A percentile compares a stretch with the other conserved stretches of the same genome.
Conservation (phyloP, 2,329 filamentous ascomycete species). For the Fusarium continuum region DNA sequence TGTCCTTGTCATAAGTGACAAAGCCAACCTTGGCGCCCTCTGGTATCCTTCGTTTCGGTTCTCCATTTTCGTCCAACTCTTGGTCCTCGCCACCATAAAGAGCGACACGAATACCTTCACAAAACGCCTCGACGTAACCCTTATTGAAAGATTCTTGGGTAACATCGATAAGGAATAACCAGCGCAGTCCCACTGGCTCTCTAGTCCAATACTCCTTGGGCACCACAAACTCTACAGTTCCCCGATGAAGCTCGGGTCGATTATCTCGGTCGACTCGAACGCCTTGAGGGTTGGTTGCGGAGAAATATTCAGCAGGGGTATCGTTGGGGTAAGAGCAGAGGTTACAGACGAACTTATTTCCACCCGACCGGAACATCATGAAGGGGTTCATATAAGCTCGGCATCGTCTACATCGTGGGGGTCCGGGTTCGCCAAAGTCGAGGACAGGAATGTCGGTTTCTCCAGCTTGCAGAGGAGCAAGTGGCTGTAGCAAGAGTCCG, state of each 20-base stretch:
- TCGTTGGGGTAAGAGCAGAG: conserved; percentile 98
- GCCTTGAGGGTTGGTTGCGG: conserved; percentile 86
- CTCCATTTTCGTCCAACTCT: conserved; percentile 60
- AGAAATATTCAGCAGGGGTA: conserved; percentile 90
- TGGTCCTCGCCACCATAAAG: conserved; percentile 77
- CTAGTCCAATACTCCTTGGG: conserved; percentile 99
- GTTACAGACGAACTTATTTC: conserved; percentile 97
- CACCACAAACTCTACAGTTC: conserved; percentile 95
- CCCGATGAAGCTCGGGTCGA: conserved; percentile 86
- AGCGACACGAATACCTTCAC: conserved; percentile 84
- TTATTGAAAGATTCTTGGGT: conserved; percentile 91
- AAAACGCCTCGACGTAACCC: conserved; percentile 89
- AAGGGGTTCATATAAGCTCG: conserved; percentile 98
- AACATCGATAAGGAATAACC: conserved; percentile 92
- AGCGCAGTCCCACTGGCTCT: conserved; percentile 86
- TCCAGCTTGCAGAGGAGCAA: conserved; percentile 83
- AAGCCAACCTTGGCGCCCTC: conserved; percentile 89
- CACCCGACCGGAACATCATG: conserved; percentile 94
- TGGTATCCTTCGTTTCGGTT: conserved; percentile 69
- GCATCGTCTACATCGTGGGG: conserved; percentile 91
- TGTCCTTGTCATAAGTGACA: conserved; percentile 93
- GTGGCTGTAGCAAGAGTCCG: conserved; percentile 86
- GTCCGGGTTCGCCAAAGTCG: conserved; percentile 91
- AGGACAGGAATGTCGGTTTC: conserved; percentile 90
- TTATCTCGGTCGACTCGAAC: conserved; percentile 88